Percentiles rank a stretch among this genome's conserved stretches.
Conservation (phyloP, 192 early-diverging fungal genomes). For the Funneliformis geosporum region DNA sequence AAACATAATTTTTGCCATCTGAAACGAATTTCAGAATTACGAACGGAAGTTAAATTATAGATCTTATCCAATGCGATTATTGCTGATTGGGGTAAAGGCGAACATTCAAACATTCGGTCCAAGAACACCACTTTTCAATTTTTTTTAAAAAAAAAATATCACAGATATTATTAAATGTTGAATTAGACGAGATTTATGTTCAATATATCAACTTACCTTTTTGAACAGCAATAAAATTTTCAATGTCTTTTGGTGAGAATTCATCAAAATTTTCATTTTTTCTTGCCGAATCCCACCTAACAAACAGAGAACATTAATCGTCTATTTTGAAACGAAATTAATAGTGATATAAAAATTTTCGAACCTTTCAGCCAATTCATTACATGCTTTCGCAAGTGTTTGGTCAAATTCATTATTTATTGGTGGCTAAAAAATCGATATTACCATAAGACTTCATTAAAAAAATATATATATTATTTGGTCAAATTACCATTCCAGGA, state of each 20-base stretch:
- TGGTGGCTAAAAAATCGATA: constrained; percentile 15
- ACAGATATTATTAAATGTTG: neutral
- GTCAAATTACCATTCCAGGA: constrained; percentile 75
- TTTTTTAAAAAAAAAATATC: neutral
- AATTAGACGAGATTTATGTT: neutral
- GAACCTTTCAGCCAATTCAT: constrained; percentile 69
- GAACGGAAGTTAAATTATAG: constrained; percentile 68
- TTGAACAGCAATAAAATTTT: constrained; percentile 73
- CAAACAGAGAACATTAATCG: neutral
- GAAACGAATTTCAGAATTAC: constrained; percentile 86
- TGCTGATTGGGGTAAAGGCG: constrained; percentile 57
- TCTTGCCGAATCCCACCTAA: constrained; percentile 65
- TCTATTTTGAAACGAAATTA: neutral
- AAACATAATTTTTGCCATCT: constrained; percentile 88
- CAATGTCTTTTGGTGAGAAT: constrained; percentile 67
- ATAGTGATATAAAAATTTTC: neutral
- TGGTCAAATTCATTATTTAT: constrained; percentile 67
- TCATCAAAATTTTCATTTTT: constrained; percentile 46
- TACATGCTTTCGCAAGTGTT: constrained; percentile 78
- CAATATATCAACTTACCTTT: constrained; percentile 40
- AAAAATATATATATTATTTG: too few relatives aligned
- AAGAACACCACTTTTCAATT: constrained; percentile 71
- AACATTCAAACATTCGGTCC: constrained; percentile 65
- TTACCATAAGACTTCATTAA: neutral
- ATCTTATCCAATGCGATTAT: constrained; percentile 69